Evolutionary conservation across 2,329 filamentous ascomycete genomes (phyloP).

Genomic region (Aspergillus sp.): DNA sequence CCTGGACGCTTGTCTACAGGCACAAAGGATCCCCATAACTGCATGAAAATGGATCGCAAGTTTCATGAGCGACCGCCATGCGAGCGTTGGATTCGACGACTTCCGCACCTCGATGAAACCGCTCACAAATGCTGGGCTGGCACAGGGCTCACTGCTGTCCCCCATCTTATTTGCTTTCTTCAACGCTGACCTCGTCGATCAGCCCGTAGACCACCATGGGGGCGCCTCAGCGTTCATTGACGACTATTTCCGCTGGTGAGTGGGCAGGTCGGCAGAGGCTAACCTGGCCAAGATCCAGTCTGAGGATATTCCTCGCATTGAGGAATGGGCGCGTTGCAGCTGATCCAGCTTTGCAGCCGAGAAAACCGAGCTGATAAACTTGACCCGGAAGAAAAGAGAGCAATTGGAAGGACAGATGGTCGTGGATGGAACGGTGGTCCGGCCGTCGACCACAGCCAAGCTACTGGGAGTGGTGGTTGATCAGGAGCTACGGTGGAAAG

Average conservation of each 20-base stretch:
- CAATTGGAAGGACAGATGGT: slow-evolving; percentile 9
- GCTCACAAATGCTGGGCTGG: background rate
- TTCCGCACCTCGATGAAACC: too few relatives aligned
- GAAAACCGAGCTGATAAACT: slow-evolving; percentile 25
- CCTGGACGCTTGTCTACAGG: too few relatives aligned
- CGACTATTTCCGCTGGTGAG: too few relatives aligned
- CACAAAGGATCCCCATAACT: too few relatives aligned
- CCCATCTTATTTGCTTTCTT: background rate
- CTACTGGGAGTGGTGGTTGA: slow-evolving; percentile 18
- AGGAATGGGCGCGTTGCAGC: slow-evolving; percentile 19
- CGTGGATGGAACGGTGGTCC: slow-evolving; percentile 11
- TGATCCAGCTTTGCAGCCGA: slow-evolving; percentile 22
- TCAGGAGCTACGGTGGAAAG: slow-evolving; percentile 15
- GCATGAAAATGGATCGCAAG: too few relatives aligned
- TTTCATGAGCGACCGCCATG: too few relatives aligned
- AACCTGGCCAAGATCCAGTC: slow-evolving; percentile 1
- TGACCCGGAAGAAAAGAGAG: slow-evolving; percentile 17
- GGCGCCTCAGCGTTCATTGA: too few relatives aligned
- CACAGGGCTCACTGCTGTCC: background rate
- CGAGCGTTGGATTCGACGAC: too few relatives aligned
- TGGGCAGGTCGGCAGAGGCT: too few relatives aligned
- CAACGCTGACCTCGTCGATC: too few relatives aligned
- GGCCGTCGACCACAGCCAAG: slow-evolving; percentile 12
- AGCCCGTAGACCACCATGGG: too few relatives aligned
- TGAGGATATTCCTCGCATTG: slow-evolving; percentile 20